Evolutionary conservation across 2,329 filamentous ascomycete species (phyloP).

Genomic region (Orbilia quercus): DNA sequence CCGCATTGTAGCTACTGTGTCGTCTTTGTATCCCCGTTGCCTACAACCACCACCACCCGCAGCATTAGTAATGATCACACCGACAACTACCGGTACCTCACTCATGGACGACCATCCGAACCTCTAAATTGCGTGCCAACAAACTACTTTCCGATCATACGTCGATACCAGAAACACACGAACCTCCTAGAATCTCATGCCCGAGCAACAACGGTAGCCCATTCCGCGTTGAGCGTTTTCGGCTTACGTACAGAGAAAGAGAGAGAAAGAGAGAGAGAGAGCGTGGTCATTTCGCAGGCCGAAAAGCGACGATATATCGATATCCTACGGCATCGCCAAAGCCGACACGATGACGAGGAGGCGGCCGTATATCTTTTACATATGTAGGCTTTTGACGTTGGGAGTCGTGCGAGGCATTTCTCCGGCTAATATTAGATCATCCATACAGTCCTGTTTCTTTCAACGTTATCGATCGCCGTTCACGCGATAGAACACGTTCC

Average conservation of each 20-base stretch:
- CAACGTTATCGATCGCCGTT: conserved; percentile 47
- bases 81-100: conserved; percentile 18
- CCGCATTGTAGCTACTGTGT: conserved; percentile 54
- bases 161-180: conserved; percentile 4
- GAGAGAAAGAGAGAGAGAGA: too few relatives aligned
- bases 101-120: conserved; percentile 4
- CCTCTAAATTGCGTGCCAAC: conserved; percentile 13
- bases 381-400: conserved; percentile 16
- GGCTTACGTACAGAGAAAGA: conserved; percentile 13
- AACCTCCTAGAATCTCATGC: conserved; percentile 28
- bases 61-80: conserved; percentile 39
- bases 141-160: background rate
- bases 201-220: conserved; percentile 53
- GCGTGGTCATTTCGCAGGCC: conserved; percentile 9
- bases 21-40: conserved; percentile 37
- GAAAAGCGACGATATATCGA: conserved; percentile 7
- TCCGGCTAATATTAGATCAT: conserved; percentile 22
- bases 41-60: conserved; percentile 10
- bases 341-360: conserved; percentile 37
- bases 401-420: background rate
- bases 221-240: conserved; percentile 16
- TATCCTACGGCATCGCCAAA: conserved; percentile 3
- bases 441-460: conserved; percentile 39
- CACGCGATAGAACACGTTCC: conserved; percentile 49
- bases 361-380: conserved; percentile 41